Percentiles rank a stretch among this genome's conserved stretches.
Conservation (phyloP, 176 grass and related monocot species). For the Oryza glaberrima region DNA sequence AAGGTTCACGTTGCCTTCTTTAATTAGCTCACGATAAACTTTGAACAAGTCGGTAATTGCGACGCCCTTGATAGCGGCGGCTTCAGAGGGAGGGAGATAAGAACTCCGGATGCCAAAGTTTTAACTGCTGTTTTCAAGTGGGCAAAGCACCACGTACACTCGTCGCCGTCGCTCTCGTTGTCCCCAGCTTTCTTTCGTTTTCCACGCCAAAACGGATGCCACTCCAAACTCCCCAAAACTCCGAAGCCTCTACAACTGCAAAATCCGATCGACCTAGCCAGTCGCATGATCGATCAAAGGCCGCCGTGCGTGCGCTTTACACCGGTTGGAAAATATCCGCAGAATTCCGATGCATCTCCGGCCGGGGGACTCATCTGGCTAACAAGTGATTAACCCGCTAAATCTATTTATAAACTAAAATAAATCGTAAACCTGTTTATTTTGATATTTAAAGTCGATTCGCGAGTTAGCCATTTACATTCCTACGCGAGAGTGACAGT, state of each 20-base stretch:
- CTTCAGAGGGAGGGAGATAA: neutral
- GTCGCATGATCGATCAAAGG: neutral
- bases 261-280: neutral
- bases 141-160: neutral
- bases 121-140: neutral
- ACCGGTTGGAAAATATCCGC: neutral
- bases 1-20: conserved; percentile 42
- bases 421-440: too few relatives aligned
- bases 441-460: too few relatives aligned
- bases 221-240: neutral
- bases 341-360: too few relatives aligned
- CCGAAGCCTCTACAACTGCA: neutral
- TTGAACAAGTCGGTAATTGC: conserved; percentile 29
- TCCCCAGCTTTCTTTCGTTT: neutral
- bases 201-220: neutral
- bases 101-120: neutral
- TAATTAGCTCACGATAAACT: conserved; percentile 28
- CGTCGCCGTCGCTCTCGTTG: neutral
- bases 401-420: too few relatives aligned
- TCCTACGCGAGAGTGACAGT: neutral
- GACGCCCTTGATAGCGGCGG: conserved; percentile 22
- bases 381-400: too few relatives aligned
- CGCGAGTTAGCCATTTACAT: too few relatives aligned
- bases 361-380: too few relatives aligned
- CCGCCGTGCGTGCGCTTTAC: neutral